Evolutionary conservation across 139 green algal genomes (phyloP).

Genomic region (Ostreobium quekettii): DNA sequence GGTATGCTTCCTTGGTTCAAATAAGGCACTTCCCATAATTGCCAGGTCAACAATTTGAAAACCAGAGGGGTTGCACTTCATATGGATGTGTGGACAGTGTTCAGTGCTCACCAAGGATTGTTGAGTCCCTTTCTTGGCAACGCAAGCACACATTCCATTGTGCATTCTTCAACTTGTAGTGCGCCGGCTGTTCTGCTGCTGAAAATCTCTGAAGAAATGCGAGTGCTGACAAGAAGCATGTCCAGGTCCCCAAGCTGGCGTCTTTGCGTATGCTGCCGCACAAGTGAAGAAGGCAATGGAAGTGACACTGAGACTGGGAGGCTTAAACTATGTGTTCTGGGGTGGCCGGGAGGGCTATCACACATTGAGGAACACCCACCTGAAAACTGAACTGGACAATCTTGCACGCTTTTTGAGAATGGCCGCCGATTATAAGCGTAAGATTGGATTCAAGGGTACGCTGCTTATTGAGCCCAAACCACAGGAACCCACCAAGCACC

Average conservation of each 20-base stretch:
- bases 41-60: too few species aligned
- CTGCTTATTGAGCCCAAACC: conserved; percentile 71
- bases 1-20: too few species aligned
- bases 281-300: conserved; percentile 59
- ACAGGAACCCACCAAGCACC: conserved; percentile 63
- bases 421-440: conserved; percentile 40
- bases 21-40: too few species aligned
- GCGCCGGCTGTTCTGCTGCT: conserved; percentile 25
- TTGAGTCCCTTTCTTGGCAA: too few species aligned
- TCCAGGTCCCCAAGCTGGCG: conserved; percentile 33
- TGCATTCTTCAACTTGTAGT: too few species aligned
- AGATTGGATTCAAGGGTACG: conserved; percentile 39
- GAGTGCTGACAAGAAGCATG: background rate
- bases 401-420: conserved; percentile 43
- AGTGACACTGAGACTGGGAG: conserved; percentile 36
- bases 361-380: conserved; percentile 62
- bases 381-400: conserved; percentile 54
- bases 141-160: too few species aligned
- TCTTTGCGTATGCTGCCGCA: conserved; percentile 44
- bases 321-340: conserved; percentile 66
- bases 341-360: conserved; percentile 66
- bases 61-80: too few species aligned
- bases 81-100: too few species aligned
- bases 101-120: too few species aligned
- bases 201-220: background rate